Conservation (phyloP, 2,329 filamentous ascomycete species). For the Ophiostoma fasciatum region DNA sequence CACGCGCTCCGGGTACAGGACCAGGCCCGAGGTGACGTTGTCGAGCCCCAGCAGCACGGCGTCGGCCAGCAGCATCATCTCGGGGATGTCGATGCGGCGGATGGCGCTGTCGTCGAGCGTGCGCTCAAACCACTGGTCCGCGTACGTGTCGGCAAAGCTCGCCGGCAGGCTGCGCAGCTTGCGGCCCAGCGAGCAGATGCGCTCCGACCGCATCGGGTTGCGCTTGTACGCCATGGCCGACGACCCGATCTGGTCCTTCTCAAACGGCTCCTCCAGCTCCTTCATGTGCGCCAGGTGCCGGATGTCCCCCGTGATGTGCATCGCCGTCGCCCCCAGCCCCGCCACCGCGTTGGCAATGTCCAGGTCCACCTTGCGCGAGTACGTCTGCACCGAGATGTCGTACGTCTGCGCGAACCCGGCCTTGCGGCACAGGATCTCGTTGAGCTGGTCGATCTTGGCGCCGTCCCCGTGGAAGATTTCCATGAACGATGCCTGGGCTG, state of each 20-base stretch:
- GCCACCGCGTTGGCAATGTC: constrained; percentile 67
- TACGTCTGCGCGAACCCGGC: constrained; percentile 36
- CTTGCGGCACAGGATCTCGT: constrained; percentile 40
- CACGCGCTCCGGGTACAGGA: constrained; percentile 65
- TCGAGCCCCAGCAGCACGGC: constrained; percentile 45
- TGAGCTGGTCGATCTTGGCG: constrained; percentile 37
- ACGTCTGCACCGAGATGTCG: constrained; percentile 51
- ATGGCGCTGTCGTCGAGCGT: constrained; percentile 66
- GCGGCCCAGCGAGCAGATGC: constrained; percentile 29
- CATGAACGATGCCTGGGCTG: constrained; percentile 31
- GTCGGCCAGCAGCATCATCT: constrained; percentile 53
- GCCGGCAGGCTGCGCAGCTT: constrained; percentile 18
- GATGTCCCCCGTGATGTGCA: constrained; percentile 62
- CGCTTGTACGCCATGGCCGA: constrained; percentile 39
- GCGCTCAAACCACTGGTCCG: constrained; percentile 59
- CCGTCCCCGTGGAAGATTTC: constrained; percentile 33
- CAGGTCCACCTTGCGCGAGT: constrained; percentile 60
- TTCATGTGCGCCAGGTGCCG: constrained; percentile 33
- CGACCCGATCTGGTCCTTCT: constrained; percentile 62
- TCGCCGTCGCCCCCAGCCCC: constrained; percentile 64
- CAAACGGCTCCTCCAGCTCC: constrained; percentile 75
- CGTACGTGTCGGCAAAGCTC: constrained; percentile 49
- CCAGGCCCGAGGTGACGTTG: constrained; percentile 53
- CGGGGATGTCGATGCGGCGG: constrained; percentile 48
- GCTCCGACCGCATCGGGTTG: constrained; percentile 37